Base-by-base conservation (phyloP, 345 rosid genomes). In the Turnera subulata region DNA sequence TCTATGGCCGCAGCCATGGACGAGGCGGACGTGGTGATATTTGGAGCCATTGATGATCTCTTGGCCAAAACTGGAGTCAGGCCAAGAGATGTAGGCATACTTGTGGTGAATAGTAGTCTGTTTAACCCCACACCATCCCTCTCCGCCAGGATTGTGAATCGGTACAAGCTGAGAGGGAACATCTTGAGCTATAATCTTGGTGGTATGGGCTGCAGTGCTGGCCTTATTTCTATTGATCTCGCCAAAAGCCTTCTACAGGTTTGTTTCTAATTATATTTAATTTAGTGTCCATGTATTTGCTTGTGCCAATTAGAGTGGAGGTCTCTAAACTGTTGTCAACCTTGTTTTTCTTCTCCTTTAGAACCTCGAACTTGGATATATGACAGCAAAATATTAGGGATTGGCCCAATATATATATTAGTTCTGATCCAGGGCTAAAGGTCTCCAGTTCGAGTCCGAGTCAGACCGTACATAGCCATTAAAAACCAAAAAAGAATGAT, bases 181-280 rank as follows among this genome's bases (percentile, higher is more conserved):
- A 56, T 68, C 19, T 50, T 61, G 58, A 68, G 58, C 46, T 61
- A 68, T 29, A 68, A 43, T 55, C 62, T 68, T 42, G 72, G 62
- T 23, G 67, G 72, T 15, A 68, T 68, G 72, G 72, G 72, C 2
- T 68, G 72, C 40, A 61, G 72, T 50, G 67, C 72, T 7, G 72
- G 72, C 4, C 61, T 68, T n/a, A 68, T 68, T 44, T 52, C 70
- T 9, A 14, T 57, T 1, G 58, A 58, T 14, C 51, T 51, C 14
- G 53, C 64, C 20, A 40, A 50, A 29, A n/a, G 44, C 47, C 35
- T 58, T 21, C 24, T 58, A 9, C 64, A 43, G 70, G 70, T 58
- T 38, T 44, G 53, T 2, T n/a, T 26, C 9, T 21, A 12, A 6
- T 18, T 4, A 6, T 29, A 8, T 29, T 29, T n/a, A n/a, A n/a